These are phyloP conservation scores for Calonectria fujianensis DNA, from an alignment of 2,329 filamentous ascomycete genomes.

Conservation along the genomic window DNA sequence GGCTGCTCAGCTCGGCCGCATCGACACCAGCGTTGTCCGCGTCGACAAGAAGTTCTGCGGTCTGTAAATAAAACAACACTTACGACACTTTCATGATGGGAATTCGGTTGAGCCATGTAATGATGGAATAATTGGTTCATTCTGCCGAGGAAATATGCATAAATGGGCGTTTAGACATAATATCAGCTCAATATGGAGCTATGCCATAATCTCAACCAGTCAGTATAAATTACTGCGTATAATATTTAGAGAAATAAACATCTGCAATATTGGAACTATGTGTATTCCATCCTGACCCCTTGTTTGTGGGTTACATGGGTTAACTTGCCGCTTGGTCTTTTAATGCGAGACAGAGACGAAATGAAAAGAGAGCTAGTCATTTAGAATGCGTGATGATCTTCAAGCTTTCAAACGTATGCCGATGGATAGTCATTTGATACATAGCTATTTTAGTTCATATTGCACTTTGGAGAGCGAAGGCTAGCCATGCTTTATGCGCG, in stretches of 20 bases:
- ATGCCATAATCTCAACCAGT: not conserved
- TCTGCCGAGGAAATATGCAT: not conserved
- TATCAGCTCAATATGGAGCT: not conserved
- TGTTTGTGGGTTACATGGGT: too few species aligned
- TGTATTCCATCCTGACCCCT: too few species aligned
- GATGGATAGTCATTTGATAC: too few species aligned
- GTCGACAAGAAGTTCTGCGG: conserved; percentile 63
- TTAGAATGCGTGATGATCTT: too few species aligned
- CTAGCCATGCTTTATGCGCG: too few species aligned
- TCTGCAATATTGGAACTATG: not conserved
- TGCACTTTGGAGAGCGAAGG: too few species aligned
- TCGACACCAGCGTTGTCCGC: conserved; percentile 70
- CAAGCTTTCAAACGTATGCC: too few species aligned
- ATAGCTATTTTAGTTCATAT: too few species aligned
- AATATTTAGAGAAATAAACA: not conserved
- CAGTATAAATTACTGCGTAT: not conserved
- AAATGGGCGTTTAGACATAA: not conserved
- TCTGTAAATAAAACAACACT: conserved; percentile 53
- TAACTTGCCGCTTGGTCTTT: too few species aligned
- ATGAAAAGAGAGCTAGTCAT: too few species aligned
- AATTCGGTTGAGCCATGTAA: not conserved
- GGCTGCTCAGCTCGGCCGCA: conserved; percentile 68
- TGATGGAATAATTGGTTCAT: not conserved
- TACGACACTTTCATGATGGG: not conserved
- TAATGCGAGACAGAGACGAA: too few species aligned